A percentile compares a stretch with the other conserved stretches of the same genome.
These are phyloP conservation scores for Orbilia javanica DNA, from an alignment of 2,329 filamentous ascomycete species.

Conservation along the genomic window DNA sequence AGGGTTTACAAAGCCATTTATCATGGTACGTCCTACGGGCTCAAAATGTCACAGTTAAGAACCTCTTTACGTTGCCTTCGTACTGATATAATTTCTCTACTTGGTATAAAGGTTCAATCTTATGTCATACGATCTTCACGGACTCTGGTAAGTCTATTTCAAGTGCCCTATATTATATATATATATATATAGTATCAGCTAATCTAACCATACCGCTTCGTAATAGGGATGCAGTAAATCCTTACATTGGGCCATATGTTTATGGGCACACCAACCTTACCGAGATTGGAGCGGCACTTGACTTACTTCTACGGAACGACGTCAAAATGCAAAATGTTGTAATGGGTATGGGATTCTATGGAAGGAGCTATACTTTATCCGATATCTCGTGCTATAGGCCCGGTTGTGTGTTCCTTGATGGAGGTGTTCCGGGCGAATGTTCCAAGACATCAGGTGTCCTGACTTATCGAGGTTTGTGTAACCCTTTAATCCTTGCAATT, in stretches of 20 bases:
- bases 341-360: constrained; percentile 60
- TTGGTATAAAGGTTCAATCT: neutral
- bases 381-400: constrained; percentile 60
- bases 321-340: constrained; percentile 55
- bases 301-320: constrained; percentile 62
- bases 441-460: constrained; percentile 27
- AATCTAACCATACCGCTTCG: neutral
- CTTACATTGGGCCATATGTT: constrained; percentile 63
- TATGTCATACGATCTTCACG: neutral
- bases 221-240: constrained; percentile 4
- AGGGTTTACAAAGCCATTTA: neutral
- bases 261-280: constrained; percentile 54
- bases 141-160: too few species aligned
- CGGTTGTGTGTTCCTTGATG: constrained; percentile 59
- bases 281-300: constrained; percentile 59
- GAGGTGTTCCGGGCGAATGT: constrained; percentile 19
- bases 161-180: too few species aligned
- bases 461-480: neutral
- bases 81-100: too few species aligned
- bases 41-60: too few species aligned
- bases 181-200: too few species aligned
- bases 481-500: constrained; percentile 34
- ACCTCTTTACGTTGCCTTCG: too few species aligned
- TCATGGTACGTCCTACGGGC: neutral
- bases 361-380: constrained; percentile 60